Conservation (phyloP, 2,329 filamentous ascomycete genomes). For the Emydomyces testavorans region DNA sequence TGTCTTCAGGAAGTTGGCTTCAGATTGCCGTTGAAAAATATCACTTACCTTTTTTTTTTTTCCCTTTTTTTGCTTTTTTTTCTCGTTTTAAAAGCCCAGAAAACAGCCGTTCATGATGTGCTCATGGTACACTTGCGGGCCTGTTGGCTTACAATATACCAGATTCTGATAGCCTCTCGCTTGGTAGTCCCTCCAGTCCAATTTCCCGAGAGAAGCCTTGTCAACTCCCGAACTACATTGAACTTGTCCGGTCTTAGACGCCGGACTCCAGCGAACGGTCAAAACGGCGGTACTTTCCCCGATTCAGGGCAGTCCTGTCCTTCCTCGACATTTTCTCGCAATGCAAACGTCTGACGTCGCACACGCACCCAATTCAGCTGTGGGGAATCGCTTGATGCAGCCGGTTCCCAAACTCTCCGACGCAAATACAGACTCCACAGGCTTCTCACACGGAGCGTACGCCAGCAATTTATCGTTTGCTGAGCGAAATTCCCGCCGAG, state of each 20-base stretch:
- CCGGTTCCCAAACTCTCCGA: constrained; percentile 70
- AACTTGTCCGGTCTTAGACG: constrained; percentile 6
- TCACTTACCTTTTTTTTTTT: no score
- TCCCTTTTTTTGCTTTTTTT: no score
- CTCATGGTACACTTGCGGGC: not conserved
- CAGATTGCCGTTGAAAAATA: not conserved
- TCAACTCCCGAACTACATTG: not conserved
- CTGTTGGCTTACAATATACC: not conserved
- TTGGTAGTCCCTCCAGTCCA: not conserved
- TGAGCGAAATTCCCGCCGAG: constrained; percentile 71
- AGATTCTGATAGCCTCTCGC: not conserved
- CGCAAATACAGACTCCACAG: constrained; percentile 59
- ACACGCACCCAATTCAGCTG: constrained; percentile 45
- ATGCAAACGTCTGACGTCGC: constrained; percentile 77
- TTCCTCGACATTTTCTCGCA: constrained; percentile 67
- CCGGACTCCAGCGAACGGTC: constrained; percentile 8
- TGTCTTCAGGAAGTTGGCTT: not conserved
- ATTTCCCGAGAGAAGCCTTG: not conserved
- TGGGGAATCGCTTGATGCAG: constrained; percentile 52
- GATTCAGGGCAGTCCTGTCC: constrained; percentile 74
- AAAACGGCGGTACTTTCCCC: constrained; percentile 43
- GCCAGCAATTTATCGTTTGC: constrained; percentile 71
- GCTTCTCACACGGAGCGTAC: constrained; percentile 88
- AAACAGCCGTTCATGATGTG: not conserved
- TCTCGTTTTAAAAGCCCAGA: not conserved